phyloP scores from a whole-genome alignment of 768 basidiomycete genomes.

The Hericium erinaceus region DNA sequence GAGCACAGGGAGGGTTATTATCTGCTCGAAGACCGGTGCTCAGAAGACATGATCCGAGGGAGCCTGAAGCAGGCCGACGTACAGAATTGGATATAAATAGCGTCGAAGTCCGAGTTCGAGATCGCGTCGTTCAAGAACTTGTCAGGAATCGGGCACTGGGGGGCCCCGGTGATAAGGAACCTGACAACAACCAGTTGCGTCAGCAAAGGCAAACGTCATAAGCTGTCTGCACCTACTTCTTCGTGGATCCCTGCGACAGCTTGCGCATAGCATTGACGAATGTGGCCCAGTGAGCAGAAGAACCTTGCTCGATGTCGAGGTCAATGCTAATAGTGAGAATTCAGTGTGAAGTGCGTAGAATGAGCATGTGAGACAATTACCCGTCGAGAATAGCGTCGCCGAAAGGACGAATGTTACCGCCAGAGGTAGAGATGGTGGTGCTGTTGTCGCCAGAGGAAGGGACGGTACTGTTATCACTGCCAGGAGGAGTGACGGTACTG shows the following conservation, averaged over 20 bases:
- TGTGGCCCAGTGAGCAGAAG: conserved; percentile 22
- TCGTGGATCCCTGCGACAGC: conserved; percentile 25
- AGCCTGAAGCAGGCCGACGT: neutral
- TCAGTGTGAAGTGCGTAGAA: neutral
- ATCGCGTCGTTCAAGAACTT: conserved; percentile 33
- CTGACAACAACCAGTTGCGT: too few relatives aligned
- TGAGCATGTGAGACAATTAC: conserved; percentile 17
- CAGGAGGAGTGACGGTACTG: too few relatives aligned
- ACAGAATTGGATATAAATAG: neutral
- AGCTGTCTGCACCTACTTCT: too few relatives aligned
- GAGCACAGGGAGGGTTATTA: neutral
- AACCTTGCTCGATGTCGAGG: conserved; percentile 30
- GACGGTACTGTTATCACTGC: too few relatives aligned
- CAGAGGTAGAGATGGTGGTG: conserved; percentile 20
- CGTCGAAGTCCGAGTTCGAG: neutral
- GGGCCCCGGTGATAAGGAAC: conserved; percentile 26
- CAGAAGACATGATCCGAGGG: neutral
- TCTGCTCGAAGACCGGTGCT: neutral
- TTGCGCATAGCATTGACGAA: conserved; percentile 28
- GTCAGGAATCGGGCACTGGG: conserved; percentile 30
- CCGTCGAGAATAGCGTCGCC: conserved; percentile 38
- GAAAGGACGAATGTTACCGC: conserved; percentile 32
- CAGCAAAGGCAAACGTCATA: too few relatives aligned
- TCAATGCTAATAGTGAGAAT: conserved; percentile 19
- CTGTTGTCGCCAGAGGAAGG: conserved; percentile 19